These are phyloP conservation scores for Nakaseomyces glabratus DNA, from an alignment of 1,139 yeast genomes.

Conservation along the genomic window DNA sequence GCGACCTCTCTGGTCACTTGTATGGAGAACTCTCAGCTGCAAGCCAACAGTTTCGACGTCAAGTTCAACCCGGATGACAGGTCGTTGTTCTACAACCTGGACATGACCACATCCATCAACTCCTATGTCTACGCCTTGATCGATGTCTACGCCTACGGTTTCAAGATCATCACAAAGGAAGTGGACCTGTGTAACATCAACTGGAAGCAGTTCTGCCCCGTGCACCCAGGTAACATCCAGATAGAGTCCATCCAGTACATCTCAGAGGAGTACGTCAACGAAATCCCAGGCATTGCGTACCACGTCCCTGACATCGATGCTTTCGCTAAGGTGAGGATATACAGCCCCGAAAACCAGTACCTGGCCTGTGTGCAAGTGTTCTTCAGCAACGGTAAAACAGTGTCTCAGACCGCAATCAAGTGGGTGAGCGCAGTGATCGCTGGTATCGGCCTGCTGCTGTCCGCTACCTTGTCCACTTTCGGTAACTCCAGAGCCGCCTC, in stretches of 20 bases:
- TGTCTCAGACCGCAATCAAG: slow-evolving; percentile 64
- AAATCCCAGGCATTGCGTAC: slow-evolving; percentile 65
- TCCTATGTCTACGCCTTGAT: slow-evolving; percentile 51
- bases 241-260: slow-evolving; percentile 58
- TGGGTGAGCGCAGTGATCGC: slow-evolving; percentile 82
- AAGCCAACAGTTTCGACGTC: slow-evolving; percentile 60
- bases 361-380: slow-evolving; percentile 64
- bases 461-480: slow-evolving; percentile 60
- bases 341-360: slow-evolving; percentile 29
- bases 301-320: slow-evolving; percentile 76
- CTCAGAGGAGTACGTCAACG: slow-evolving; percentile 36
- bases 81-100: slow-evolving; percentile 51
- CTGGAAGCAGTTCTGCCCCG: slow-evolving; percentile 76
- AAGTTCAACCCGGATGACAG: slow-evolving; percentile 57
- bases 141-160: slow-evolving; percentile 69
- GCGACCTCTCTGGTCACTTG: slow-evolving; percentile 70
- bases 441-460: slow-evolving; percentile 62
- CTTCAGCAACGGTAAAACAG: slow-evolving; percentile 66
- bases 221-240: slow-evolving; percentile 61
- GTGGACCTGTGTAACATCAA: slow-evolving; percentile 47
- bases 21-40: slow-evolving; percentile 55
- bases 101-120: slow-evolving; percentile 51
- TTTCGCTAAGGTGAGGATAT: slow-evolving; percentile 45
- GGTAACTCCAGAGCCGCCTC: slow-evolving; percentile 77
- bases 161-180: slow-evolving; percentile 44